Base-by-base conservation (phyloP, 1,284 basidiomycete species). In the Blastosporella zonata region DNA sequence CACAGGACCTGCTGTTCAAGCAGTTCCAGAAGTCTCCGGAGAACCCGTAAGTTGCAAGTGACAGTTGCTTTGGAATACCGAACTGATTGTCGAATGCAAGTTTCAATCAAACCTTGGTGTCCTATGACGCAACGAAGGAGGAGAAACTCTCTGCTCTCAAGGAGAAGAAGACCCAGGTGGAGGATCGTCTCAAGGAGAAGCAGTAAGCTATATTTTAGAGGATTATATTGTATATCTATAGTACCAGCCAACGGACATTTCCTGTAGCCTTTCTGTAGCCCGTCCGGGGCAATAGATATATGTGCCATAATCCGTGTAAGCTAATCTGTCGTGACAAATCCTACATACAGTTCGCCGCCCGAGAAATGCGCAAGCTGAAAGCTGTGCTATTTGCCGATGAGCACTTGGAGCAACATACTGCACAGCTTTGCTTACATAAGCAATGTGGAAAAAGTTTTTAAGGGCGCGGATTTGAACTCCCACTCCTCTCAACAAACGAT, bases 1-100 rank as follows among this genome's bases (percentile, higher is more conserved):
- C 46, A 49, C 46, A 87, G 83, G 87, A 91, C 46, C 65, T 88
- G 36, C 67, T 90, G 36, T 81, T 75, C 75, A 92, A 91, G 65
- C 80, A 88, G 63, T 92, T 90, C 80, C 87, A 93, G 68, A 94
- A 94, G 66, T 85, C 87, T 7, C 87, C 89, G 0, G 91, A 93
- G 52, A 93, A 94, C 67, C 90, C 91, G 82, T 93, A 72, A 62
- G 84, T 63, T 6, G 13, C 28, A 49, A 18, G 2, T 18, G 17
- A 27, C 22, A 13, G n/a, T 29, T 27, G 33, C 40, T 29, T 25
- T 43, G 10, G 23, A 43, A 35, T 46, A 43, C 25, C 6, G 34
- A 37, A 17, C 47, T 48, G 34, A 43, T 21, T 27, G 27, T 13
- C 33, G 18, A 10, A 2, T 17, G 22, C 35, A 59, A 93, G 90